Evolutionary conservation across 768 basidiomycete species (phyloP).

Genomic region (Kwoniella europaea): DNA sequence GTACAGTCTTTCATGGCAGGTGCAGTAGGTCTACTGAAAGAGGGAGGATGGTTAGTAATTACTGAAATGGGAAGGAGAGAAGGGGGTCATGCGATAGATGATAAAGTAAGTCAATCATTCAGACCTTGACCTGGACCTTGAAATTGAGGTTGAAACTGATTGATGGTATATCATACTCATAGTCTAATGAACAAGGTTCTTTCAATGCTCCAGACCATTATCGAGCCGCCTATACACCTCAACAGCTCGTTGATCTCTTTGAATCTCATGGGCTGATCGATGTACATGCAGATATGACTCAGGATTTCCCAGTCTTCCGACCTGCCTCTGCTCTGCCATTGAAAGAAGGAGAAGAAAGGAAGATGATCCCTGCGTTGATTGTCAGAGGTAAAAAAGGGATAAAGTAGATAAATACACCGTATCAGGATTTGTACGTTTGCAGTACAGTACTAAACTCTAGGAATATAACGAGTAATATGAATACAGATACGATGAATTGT

Average conservation of each 20-base stretch:
- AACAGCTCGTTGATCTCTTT: neutral
- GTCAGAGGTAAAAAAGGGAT: neutral
- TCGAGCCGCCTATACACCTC: neutral
- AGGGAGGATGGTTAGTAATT: conserved; percentile 41
- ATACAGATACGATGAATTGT: too few species aligned
- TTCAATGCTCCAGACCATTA: neutral
- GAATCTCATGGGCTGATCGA: neutral
- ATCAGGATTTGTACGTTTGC: too few species aligned
- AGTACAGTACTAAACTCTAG: too few species aligned
- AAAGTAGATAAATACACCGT: neutral
- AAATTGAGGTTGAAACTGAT: too few species aligned
- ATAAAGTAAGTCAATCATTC: conserved; percentile 1
- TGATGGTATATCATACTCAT: too few species aligned
- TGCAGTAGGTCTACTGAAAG: conserved; percentile 28
- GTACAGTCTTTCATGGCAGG: conserved; percentile 30
- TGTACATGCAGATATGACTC: neutral
- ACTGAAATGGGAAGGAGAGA: conserved; percentile 41
- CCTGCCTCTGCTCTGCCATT: neutral
- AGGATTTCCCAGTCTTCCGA: neutral
- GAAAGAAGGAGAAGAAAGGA: neutral
- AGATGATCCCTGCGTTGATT: neutral
- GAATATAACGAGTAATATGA: too few species aligned
- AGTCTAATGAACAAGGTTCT: neutral
- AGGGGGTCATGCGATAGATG: conserved; percentile 6
- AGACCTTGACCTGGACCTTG: neutral